phyloP scores from a whole-genome alignment of 2,329 filamentous ascomycete species.

The Raffaelea deltoideospora region DNA sequence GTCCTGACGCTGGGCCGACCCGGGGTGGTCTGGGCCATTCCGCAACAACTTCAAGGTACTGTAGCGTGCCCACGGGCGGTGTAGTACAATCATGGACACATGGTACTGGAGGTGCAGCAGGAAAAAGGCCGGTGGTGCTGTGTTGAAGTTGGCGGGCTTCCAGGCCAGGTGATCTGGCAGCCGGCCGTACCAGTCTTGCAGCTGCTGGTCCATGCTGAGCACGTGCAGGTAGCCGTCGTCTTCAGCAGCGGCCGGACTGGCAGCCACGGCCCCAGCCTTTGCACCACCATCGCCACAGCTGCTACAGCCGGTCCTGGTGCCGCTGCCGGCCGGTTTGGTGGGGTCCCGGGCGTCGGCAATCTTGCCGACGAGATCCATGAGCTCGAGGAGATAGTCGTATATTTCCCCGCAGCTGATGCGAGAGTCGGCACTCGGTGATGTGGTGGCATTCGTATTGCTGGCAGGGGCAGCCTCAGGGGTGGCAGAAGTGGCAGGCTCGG shows the following conservation, averaged over 20 bases:
- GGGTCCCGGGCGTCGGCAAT: conserved; percentile 29
- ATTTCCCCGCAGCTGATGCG: conserved; percentile 20
- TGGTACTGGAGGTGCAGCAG: conserved; percentile 41
- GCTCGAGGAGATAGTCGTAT: conserved; percentile 34
- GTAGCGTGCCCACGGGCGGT: conserved; percentile 37
- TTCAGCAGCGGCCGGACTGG: conserved; percentile 14
- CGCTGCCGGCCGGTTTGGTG: conserved; percentile 13
- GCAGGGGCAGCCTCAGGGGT: too few species aligned
- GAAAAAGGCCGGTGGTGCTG: conserved; percentile 34
- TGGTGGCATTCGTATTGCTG: too few species aligned
- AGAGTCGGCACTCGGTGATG: too few species aligned
- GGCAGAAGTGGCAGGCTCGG: too few species aligned
- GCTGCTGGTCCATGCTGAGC: conserved; percentile 34
- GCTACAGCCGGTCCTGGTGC: not conserved
- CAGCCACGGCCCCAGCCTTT: too few species aligned
- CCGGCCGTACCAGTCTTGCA: conserved; percentile 37
- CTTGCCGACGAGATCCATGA: conserved; percentile 39
- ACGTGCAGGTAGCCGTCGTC: conserved; percentile 33
- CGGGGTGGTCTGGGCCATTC: too few species aligned
- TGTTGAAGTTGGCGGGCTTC: conserved; percentile 35
- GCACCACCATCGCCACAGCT: conserved; percentile 5
- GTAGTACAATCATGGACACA: conserved; percentile 34
- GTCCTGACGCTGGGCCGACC: conserved; percentile 1
- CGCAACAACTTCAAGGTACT: conserved; percentile 10
- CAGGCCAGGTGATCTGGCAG: conserved; percentile 31